Evolutionary conservation across 2,329 filamentous ascomycete species (phyloP), one percentile per base, ranked within the genome.

Genomic region (Lithohypha guttulata): DNA sequence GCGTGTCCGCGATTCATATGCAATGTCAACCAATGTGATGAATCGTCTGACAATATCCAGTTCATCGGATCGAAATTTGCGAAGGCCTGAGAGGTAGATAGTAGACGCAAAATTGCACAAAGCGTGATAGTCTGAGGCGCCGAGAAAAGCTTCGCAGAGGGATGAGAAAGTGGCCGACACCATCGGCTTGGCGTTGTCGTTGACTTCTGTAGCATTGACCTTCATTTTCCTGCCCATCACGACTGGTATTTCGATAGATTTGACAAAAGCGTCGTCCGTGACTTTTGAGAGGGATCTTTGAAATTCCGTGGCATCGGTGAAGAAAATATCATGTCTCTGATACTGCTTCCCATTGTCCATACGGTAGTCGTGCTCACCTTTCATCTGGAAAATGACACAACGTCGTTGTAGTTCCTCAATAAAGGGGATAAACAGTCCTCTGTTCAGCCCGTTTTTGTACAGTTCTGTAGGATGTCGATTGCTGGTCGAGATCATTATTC

Each of bases 371-470:
- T 35, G 33, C 5, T 35, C 22, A 9, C 33, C 20, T 22, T 31
- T 29, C 34, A 38, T 28, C 22, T 30, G 11, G 22, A 28, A 38
- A 25, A 38, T 14, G 14, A 28, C 21, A 21, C 34, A 38, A 9
- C 34, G 34, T n/a, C 17, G 22, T 18, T 38, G 22, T 14, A 38
- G 34, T 18, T 38, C 34, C 13, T 8, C 7, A n/a, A 38, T 38
- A 25, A 38, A 38, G 9, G 34, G 34, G 5, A 38, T 14, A 18
- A 38, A 38, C 13, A 38, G 15, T 20, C 22, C 7, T 28, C 34
- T 14, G 22, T 38, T 38, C 4, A 38, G 23, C 6, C 34, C 34
- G 14, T 38, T 38, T 18, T 38, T 30, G 26, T 38, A 38, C 4
- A 38, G 26, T 11, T 30, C 10, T 4, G 34, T 38, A 4, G 34